Percentiles rank a stretch among this genome's conserved stretches.
These are phyloP conservation scores for Flagelloscypha sp. DNA, from an alignment of 768 basidiomycete species.

Conservation along the genomic window DNA sequence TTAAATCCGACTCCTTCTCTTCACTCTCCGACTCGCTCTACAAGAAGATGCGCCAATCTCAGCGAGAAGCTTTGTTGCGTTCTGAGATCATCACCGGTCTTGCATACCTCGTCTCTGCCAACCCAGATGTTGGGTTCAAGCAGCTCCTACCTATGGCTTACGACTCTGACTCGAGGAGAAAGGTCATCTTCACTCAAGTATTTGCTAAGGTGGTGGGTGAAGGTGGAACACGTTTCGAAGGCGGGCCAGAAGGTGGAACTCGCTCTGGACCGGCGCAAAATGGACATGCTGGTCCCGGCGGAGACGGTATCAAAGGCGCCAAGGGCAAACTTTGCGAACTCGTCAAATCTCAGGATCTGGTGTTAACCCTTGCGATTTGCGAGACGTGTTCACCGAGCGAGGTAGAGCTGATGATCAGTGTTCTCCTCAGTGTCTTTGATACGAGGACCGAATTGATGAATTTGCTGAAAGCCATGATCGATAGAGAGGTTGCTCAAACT, in stretches of 20 bases:
- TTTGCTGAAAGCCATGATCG: conserved; percentile 77
- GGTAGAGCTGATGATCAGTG: conserved; percentile 76
- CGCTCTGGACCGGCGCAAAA: too few species aligned
- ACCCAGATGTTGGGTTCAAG: conserved; percentile 83
- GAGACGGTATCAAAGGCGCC: too few species aligned
- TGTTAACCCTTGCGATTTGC: conserved; percentile 77
- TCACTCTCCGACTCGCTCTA: conserved; percentile 1
- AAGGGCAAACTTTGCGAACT: conserved; percentile 61
- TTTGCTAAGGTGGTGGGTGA: conserved; percentile 75
- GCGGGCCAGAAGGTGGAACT: too few species aligned
- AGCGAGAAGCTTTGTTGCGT: conserved; percentile 54
- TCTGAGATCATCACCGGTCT: conserved; percentile 76
- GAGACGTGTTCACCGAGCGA: conserved; percentile 76
- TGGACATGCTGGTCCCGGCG: too few species aligned
- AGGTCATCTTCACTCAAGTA: conserved; percentile 77
- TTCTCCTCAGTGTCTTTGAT: conserved; percentile 82
- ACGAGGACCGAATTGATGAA: conserved; percentile 61
- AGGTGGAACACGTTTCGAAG: too few species aligned
- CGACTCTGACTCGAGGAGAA: conserved; percentile 57
- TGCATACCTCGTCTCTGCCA: conserved; percentile 72
- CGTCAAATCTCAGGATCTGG: conserved; percentile 40
- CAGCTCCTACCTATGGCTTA: conserved; percentile 79
- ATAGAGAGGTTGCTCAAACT: conserved; percentile 72
- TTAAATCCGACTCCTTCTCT: conserved; percentile 4
- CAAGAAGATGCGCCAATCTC: conserved; percentile 37